Conservation (phyloP, 768 basidiomycete species). For the Lyophyllum atratum region DNA sequence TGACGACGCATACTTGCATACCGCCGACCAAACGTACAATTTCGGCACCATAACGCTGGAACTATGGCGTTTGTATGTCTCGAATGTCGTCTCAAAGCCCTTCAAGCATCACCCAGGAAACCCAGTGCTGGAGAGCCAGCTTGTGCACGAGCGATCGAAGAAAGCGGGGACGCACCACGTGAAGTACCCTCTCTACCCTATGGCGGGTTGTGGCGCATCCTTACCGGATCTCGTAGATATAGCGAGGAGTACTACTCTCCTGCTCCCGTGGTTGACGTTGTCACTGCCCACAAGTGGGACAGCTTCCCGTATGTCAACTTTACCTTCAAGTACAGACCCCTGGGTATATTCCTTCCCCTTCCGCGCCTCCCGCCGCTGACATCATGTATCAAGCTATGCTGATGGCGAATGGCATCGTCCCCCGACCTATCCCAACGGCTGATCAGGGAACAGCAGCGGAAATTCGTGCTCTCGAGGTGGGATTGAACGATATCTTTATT, state of each 20-base stretch:
- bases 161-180: conserved; percentile 36
- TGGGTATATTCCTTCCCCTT: conserved; percentile 19
- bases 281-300: conserved; percentile 24
- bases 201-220: not conserved
- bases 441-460: not conserved
- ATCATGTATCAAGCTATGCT: not conserved
- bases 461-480: conserved; percentile 9
- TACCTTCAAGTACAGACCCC: conserved; percentile 36
- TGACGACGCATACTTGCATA: conserved; percentile 14
- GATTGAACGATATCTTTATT: not conserved
- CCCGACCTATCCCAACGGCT: conserved; percentile 1
- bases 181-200: conserved; percentile 16
- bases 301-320: conserved; percentile 28
- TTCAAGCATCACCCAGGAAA: conserved; percentile 26
- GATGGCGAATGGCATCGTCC: conserved; percentile 13
- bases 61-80: conserved; percentile 30
- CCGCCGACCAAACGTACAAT: conserved; percentile 14
- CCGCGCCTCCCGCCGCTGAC: not conserved
- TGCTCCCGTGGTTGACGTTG: conserved; percentile 30
- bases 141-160: conserved; percentile 35
- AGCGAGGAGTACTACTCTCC: conserved; percentile 32
- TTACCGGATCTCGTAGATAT: conserved; percentile 21
- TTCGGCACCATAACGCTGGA: conserved; percentile 34
- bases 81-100: conserved; percentile 20
- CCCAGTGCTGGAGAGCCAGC: conserved; percentile 24